Base-by-base conservation (phyloP, 768 basidiomycete species). In the Imleria badia region DNA sequence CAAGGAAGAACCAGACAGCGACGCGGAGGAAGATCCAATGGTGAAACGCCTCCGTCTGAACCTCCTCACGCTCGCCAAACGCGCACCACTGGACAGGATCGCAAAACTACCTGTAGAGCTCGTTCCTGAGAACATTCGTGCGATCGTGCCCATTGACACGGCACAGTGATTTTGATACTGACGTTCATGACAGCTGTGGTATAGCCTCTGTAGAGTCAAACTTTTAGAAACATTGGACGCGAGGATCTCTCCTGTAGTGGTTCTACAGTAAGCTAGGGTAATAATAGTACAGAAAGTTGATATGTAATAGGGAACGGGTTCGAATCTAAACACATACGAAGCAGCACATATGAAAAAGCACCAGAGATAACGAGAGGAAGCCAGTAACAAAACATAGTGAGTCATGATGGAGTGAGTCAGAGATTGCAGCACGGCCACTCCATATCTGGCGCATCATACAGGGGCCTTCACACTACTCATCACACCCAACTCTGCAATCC, bases 71-170 rank as follows among this genome's bases (percentile, higher is more conserved):
- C 75, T 92, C 33, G 86, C 87, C 52, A 89, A 90, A 65, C 80
- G 88, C 7, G 88, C 88, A 11, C 90, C 90, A 2, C 64, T 90
- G 56, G 86, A 89, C 61, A 83, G 79, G 54, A 86, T 89, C 49
- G 84, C 84, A 15, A 76, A 75, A 30, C 65, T 89, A 38, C 86
- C 86, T 10, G 73, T 78, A 39, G 83, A 86, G 42, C 67, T 89
- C 44, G 85, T 89, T 2, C 87, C 85, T 3, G 82, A 83, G 60
- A 77, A 81, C 61, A 81, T 89, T 49, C 76, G 85, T 46, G 76
- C 77, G 60, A 80, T 82, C 55, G 82, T 89, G 13, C 86, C 86
- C 6, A 6, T 26, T 6, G 3, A 26, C 19, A 85, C 81, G 12
- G 54, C 62, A 44, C 62, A 26, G 6, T 26, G n/a, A n/a, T n/a